Evolutionary conservation across 768 basidiomycete genomes (phyloP), one percentile per base, ranked within the genome.

Genomic region (Mycena vulgaris): DNA sequence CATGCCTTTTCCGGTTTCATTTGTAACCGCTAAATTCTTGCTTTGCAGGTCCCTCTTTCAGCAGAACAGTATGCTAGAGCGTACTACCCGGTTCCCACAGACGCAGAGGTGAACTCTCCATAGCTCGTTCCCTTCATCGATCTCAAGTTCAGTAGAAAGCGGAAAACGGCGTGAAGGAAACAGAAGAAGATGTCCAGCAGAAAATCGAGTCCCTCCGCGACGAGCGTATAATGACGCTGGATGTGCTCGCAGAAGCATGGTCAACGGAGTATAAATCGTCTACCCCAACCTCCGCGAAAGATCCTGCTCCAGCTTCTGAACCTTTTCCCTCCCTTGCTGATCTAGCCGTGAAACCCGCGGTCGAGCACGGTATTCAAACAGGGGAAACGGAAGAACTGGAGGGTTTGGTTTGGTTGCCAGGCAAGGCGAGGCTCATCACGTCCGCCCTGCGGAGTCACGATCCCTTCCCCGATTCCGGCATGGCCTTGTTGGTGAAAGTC

Each of bases 321-420:
- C 6, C 55, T n/a, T 48, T 81, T 47, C 78, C 80, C 11, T 69
- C 75, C 25, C 72, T 81, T 13, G 71, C 73, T 1, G 78, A 81
- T 28, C 62, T 83, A 21, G 51, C 78, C 6, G 39, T 83, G 8
- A 51, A 59, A 19, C 77, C 75, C 21, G 78, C 82, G 1, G 49
- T 83, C 7, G 57, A 74, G 16, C 74, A 76, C 21, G 75, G 75
- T 11, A 53, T 82, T 10, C 55, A 69, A 21, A 62, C 48, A 19
- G 78, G 71, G 13, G 74, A 80, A 40, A 76, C 68, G 0, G 64
- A 63, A 5, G 76, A 68, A 11, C 49, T 82, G 19, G 80, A 80
- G 55, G 69, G 72, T 4, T 45, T 83, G 31, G 27, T 80, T 30
- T 78, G 76, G 79, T 66, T 78, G 35, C 79, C 81, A 6, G 78